Percentiles rank a stretch among this genome's conserved stretches.
Evolutionary conservation across 2,329 filamentous ascomycete genomes (phyloP).

Genomic region (Colletotrichum scovillei): DNA sequence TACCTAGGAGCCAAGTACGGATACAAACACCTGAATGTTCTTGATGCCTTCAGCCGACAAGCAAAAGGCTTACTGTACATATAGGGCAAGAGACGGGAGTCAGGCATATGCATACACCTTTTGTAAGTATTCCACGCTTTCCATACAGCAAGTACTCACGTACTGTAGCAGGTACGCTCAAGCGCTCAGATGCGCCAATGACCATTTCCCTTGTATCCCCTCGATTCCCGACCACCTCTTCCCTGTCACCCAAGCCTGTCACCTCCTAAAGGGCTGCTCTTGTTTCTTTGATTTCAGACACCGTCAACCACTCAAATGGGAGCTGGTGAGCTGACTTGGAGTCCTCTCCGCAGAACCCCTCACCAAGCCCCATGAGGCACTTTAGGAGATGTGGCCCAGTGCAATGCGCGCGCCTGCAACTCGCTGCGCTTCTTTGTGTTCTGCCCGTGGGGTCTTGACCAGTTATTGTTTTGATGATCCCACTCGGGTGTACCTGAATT

Average conservation of each 20-base stretch:
- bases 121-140: not conserved
- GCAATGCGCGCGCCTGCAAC: slow-evolving; percentile 3
- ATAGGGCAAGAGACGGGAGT: not conserved
- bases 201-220: not conserved
- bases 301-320: slow-evolving; percentile 15
- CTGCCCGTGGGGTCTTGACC: not conserved
- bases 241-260: slow-evolving; percentile 24
- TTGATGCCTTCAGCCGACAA: not conserved
- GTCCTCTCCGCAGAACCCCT: not conserved
- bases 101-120: not conserved
- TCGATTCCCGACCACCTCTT: slow-evolving; percentile 19
- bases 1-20: not conserved
- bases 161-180: not conserved
- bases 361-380: not conserved
- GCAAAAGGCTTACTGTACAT: not conserved
- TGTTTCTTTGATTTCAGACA: not conserved
- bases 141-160: not conserved
- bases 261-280: slow-evolving; percentile 7
- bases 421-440: not conserved
- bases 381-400: not conserved
- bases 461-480: not conserved
- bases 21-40: not conserved
- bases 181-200: slow-evolving; percentile 6
- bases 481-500: not conserved
- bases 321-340: slow-evolving; percentile 12